phyloP scores from a whole-genome alignment of 768 basidiomycete species.

The Boletus coccyginus region DNA sequence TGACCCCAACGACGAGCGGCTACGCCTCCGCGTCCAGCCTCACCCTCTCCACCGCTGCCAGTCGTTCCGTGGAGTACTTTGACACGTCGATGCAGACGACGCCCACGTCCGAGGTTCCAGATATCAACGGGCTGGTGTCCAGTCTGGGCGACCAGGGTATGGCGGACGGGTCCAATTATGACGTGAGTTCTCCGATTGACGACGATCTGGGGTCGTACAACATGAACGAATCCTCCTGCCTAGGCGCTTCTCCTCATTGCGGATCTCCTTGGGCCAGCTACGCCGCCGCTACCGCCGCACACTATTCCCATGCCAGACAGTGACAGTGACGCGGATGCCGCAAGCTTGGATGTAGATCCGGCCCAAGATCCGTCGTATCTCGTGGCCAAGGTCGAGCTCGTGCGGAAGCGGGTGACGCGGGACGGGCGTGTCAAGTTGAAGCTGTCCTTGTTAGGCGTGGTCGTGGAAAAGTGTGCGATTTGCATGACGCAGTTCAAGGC shows the following conservation, averaged over 20 bases:
- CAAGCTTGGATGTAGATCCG: background rate
- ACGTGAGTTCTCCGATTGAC: constrained; percentile 48
- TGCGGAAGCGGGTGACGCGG: constrained; percentile 54
- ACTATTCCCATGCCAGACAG: constrained; percentile 2
- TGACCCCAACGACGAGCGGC: constrained; percentile 30
- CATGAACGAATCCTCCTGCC: constrained; percentile 19
- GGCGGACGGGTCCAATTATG: constrained; percentile 55
- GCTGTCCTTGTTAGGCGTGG: constrained; percentile 56
- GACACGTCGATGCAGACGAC: constrained; percentile 31
- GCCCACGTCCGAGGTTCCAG: constrained; percentile 42
- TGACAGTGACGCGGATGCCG: background rate
- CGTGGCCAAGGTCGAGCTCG: constrained; percentile 50
- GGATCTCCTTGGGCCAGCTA: constrained; percentile 59
- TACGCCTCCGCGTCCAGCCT: constrained; percentile 28
- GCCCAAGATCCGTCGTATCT: constrained; percentile 19
- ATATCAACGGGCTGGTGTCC: constrained; percentile 62
- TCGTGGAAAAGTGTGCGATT: constrained; percentile 70
- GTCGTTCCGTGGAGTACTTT: constrained; percentile 27
- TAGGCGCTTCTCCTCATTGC: constrained; percentile 61
- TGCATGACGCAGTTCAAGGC: constrained; percentile 69
- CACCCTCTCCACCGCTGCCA: constrained; percentile 24
- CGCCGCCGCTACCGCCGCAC: constrained; percentile 13
- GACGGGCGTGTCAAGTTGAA: constrained; percentile 74
- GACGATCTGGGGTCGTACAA: constrained; percentile 19
- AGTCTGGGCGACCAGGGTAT: constrained; percentile 45